These are phyloP conservation scores for Phytophthora macrochlamydospora DNA, from an alignment of 352 stramenopile species.

Conservation along the genomic window DNA sequence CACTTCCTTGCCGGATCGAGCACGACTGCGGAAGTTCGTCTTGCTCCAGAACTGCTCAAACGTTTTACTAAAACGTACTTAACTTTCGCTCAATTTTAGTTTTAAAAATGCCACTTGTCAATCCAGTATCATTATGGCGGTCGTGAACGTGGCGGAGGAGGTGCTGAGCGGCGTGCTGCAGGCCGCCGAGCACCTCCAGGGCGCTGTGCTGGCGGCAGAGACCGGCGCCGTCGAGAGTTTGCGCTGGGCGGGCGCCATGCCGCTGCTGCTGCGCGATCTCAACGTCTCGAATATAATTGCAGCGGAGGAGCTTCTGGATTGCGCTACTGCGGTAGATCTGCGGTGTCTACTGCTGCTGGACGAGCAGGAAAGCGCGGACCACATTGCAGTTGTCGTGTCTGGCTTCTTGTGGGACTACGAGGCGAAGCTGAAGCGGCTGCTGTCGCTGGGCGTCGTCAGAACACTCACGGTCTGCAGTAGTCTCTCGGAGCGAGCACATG, in stretches of 20 bases:
- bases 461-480: slow-evolving; percentile 66
- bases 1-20: too few species aligned
- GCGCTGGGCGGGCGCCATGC: slow-evolving; percentile 66
- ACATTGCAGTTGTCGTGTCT: slow-evolving; percentile 60
- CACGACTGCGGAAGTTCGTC: too few species aligned
- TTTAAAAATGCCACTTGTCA: not conserved
- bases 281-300: slow-evolving; percentile 53
- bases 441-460: slow-evolving; percentile 42
- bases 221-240: slow-evolving; percentile 62
- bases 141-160: slow-evolving; percentile 66
- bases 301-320: slow-evolving; percentile 43
- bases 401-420: slow-evolving; percentile 76
- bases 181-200: slow-evolving; percentile 58
- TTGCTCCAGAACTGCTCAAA: too few species aligned
- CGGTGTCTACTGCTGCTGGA: slow-evolving; percentile 26
- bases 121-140: slow-evolving; percentile 6
- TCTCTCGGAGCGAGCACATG: slow-evolving; percentile 69
- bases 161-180: slow-evolving; percentile 58
- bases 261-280: slow-evolving; percentile 70
- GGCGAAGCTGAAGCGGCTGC: slow-evolving; percentile 33
- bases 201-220: slow-evolving; percentile 55
- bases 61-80: too few species aligned
- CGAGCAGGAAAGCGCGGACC: slow-evolving; percentile 26
- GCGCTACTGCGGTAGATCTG: slow-evolving; percentile 17
- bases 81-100: too few species aligned